phyloP scores from a whole-genome alignment of 2,329 filamentous ascomycete species.

The Penicillium hesseltinei region DNA sequence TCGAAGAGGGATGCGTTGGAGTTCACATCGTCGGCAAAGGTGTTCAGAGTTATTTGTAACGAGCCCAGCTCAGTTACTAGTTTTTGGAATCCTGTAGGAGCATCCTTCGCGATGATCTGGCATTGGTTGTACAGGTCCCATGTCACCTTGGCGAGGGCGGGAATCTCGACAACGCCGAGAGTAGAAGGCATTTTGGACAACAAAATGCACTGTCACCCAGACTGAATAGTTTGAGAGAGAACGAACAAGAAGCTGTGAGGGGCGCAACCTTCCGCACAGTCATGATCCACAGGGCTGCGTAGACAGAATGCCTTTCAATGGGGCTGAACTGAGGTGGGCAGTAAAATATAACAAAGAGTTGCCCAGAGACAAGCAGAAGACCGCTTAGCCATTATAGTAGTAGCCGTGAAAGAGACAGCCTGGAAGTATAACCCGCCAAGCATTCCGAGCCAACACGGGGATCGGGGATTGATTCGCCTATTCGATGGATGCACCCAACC shows the following conservation, averaged over 20 bases:
- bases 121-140: constrained; percentile 32
- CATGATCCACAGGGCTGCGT: not conserved
- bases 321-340: not conserved
- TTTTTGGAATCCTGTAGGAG: constrained; percentile 30
- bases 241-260: not conserved
- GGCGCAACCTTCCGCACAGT: not conserved
- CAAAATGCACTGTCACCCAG: not conserved
- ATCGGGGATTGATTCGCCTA: not conserved
- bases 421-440: not conserved
- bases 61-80: constrained; percentile 29
- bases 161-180: constrained; percentile 24
- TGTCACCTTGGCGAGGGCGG: constrained; percentile 25
- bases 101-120: constrained; percentile 24
- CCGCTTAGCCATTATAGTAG: not conserved
- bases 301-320: not conserved
- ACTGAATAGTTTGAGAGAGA: too few relatives aligned
- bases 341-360: constrained; percentile 2
- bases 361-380: not conserved
- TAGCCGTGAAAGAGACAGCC: not conserved
- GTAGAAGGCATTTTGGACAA: constrained; percentile 22
- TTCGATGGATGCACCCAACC: not conserved
- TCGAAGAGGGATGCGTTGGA: constrained; percentile 26
- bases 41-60: constrained; percentile 26
- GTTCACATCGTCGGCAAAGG: constrained; percentile 25
- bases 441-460: not conserved